Evolutionary conservation across 257 asterid genomes (phyloP), one percentile per base, ranked within the genome.

Genomic region (Capsicum pubescens): DNA sequence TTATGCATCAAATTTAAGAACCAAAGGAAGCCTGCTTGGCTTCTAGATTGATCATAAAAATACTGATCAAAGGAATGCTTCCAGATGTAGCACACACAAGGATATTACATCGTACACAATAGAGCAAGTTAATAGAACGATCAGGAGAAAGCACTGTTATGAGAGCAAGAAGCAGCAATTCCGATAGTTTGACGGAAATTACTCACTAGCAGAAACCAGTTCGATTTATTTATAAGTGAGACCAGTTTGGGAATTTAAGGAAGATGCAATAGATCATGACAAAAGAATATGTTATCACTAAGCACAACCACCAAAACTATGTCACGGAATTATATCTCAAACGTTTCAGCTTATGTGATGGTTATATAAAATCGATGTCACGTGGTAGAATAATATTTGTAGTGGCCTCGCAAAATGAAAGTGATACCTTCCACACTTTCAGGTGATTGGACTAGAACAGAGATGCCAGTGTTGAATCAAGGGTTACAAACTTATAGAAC

Each of bases 281-380:
- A 54, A 54, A 54, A 8, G 32, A 77, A 77, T 52, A 77, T 77
- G 57, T 4, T 4, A 77, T 26, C 82, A 12, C 48, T 35, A 77
- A 54, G 64, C 48, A 77, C 64, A 77, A 32, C 50, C 82, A 54
- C 82, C 61, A 52, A 77, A 52, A 54, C 32, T 52, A 55, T 55
- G 42, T 13, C 61, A 54, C 5, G 2, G 14, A 52, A 77, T 9
- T 77, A 26, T 32, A 77, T 55, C 64, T 77, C 48, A 15, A 39
- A 77, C 15, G 26, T 21, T 76, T 76, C 21, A 26, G 21, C 63
- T 13, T 15, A 77, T 52, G 64, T 26, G 64, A 54, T 54, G 61
- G 61, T 50, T 21, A 76, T 21, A 32, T 54, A 54, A 17, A 77
- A 77, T 77, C 50, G 8, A 71, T 13, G 50, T 26, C 64, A 15